A percentile compares a stretch with the other conserved stretches of the same genome.
Conservation (phyloP, 2,329 filamentous ascomycete genomes). For the Fusarium sp. region DNA sequence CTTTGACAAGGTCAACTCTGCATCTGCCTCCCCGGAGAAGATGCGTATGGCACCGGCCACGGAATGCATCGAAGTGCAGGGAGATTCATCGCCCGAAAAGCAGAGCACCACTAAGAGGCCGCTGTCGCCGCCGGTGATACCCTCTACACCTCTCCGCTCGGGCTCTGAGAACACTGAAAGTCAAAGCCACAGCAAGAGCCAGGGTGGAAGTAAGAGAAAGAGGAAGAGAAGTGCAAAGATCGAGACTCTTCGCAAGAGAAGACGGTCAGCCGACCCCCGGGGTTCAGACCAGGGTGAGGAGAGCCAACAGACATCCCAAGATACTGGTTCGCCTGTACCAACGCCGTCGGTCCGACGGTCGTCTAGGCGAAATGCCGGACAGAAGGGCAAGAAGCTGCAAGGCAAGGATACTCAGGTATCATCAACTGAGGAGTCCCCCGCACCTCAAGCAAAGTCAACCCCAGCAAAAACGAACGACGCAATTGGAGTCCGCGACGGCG, state of each 20-base stretch:
- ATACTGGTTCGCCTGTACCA: slow-evolving; percentile 31
- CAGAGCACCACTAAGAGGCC: slow-evolving; percentile 25
- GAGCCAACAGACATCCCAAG: slow-evolving; percentile 33
- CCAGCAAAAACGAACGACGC: not conserved
- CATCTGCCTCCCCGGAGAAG: slow-evolving; percentile 33
- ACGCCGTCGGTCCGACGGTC: slow-evolving; percentile 38
- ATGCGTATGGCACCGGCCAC: slow-evolving; percentile 7
- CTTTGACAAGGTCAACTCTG: slow-evolving; percentile 27
- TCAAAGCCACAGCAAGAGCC: slow-evolving; percentile 19
- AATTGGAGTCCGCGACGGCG: slow-evolving; percentile 37
- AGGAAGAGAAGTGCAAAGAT: slow-evolving; percentile 42
- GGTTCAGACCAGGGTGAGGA: slow-evolving; percentile 28
- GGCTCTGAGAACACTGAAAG: slow-evolving; percentile 19
- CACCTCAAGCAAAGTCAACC: not conserved
- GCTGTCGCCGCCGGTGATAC: slow-evolving; percentile 29
- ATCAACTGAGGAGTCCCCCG: slow-evolving; percentile 14
- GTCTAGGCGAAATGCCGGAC: slow-evolving; percentile 39
- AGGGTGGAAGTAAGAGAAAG: slow-evolving; percentile 45
- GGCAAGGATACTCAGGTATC: slow-evolving; percentile 21
- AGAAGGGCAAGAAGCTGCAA: slow-evolving; percentile 25
- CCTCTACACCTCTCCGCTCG: slow-evolving; percentile 40
- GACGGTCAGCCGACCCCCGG: slow-evolving; percentile 40
- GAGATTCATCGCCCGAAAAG: slow-evolving; percentile 34
- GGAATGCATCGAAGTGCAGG: slow-evolving; percentile 40
- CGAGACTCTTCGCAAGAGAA: slow-evolving; percentile 47